These are phyloP conservation scores for Aspergillus funiculosus DNA, from an alignment of 495 filamentous ascomycete genomes.

Conservation along the genomic window DNA sequence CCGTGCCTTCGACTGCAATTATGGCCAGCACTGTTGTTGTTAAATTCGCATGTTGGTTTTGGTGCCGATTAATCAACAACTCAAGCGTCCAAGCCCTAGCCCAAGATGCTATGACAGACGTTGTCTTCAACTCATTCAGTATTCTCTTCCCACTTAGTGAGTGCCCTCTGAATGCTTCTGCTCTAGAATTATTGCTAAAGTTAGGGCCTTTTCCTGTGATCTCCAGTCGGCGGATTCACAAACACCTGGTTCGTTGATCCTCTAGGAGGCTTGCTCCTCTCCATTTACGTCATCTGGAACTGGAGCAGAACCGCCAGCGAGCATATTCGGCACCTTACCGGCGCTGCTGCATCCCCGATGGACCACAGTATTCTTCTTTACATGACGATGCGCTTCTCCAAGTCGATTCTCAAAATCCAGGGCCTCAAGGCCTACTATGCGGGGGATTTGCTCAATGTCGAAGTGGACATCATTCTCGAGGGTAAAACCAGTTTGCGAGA, in stretches of 20 bases:
- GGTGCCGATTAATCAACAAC: conserved; percentile 84
- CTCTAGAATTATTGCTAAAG: background rate
- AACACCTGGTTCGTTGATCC: conserved; percentile 81
- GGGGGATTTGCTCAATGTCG: conserved; percentile 85
- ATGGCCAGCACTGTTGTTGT: conserved; percentile 79
- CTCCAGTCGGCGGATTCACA: conserved; percentile 68
- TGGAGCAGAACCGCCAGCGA: conserved; percentile 71
- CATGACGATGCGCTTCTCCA: conserved; percentile 90
- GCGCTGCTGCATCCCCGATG: conserved; percentile 70
- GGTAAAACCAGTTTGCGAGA: conserved; percentile 72
- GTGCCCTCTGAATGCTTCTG: background rate
- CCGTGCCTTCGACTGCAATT: conserved; percentile 67
- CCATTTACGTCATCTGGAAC: conserved; percentile 75
- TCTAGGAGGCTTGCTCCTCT: conserved; percentile 75
- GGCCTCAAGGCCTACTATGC: conserved; percentile 83
- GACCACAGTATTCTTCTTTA: conserved; percentile 85
- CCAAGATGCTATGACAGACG: conserved; percentile 60
- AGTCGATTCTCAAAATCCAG: conserved; percentile 81
- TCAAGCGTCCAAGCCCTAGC: conserved; percentile 83
- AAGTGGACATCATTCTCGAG: conserved; percentile 77
- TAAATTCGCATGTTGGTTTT: conserved; percentile 81
- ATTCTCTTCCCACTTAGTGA: conserved; percentile 53
- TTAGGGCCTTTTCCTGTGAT: background rate
- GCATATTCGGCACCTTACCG: conserved; percentile 79
- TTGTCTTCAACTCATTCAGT: conserved; percentile 88